Conservation (phyloP, 1,284 basidiomycete species). For the Wolfiporia cocos region DNA sequence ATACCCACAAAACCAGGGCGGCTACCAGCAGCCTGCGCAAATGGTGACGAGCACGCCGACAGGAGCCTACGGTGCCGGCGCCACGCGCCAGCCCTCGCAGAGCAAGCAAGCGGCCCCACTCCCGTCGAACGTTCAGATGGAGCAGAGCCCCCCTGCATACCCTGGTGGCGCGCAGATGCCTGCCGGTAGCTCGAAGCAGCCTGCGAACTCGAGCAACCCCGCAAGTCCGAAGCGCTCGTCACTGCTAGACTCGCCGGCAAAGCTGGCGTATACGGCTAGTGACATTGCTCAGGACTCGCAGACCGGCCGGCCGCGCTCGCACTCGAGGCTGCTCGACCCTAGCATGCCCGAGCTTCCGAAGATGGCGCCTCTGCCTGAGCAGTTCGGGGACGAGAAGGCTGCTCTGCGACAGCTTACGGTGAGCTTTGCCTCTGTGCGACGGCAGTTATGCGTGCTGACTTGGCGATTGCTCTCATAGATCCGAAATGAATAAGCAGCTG, state of each 20-base stretch:
- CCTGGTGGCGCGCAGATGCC: constrained; percentile 9
- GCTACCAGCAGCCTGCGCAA: constrained; percentile 9
- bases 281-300: constrained; percentile 1
- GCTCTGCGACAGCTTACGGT: constrained; percentile 18
- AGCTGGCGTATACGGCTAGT: constrained; percentile 2
- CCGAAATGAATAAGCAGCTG: constrained; percentile 18
- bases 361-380: constrained; percentile 19
- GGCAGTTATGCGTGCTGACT: not conserved
- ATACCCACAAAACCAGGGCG: not conserved
- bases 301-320: constrained; percentile 8
- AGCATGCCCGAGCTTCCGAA: constrained; percentile 14
- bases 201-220: constrained; percentile 9
- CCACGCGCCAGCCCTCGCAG: too few species aligned
- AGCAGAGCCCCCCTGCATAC: constrained; percentile 9
- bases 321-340: constrained; percentile 18
- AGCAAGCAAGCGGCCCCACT: too few species aligned
- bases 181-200: constrained; percentile 13
- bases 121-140: too few species aligned
- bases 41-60: not conserved
- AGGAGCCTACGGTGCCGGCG: too few species aligned
- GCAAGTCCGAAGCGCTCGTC: constrained; percentile 14
- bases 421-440: not conserved
- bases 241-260: constrained; percentile 9
- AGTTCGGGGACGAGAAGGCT: constrained; percentile 18
- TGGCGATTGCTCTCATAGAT: constrained; percentile 8